phyloP scores from a whole-genome alignment of 371 early-diverging fungal genomes.

The Mortierella sp. region DNA sequence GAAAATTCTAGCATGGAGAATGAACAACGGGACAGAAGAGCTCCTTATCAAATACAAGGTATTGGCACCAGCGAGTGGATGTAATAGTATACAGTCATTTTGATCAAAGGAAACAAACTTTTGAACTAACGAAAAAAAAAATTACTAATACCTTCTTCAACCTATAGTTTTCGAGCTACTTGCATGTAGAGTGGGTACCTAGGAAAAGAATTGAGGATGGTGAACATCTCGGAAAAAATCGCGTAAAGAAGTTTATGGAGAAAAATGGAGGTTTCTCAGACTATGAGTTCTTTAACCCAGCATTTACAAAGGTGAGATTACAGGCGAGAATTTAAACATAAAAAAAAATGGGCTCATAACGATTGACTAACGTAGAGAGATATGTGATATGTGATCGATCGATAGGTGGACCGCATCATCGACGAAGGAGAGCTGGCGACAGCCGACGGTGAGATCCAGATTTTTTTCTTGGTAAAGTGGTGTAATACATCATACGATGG shows the following conservation, averaged over 20 bases:
- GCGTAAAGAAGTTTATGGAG: conserved; percentile 83
- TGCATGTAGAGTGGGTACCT: conserved; percentile 89
- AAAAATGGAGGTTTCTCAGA: conserved; percentile 70
- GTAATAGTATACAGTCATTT: neutral
- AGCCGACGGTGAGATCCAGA: conserved; percentile 65
- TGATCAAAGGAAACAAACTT: neutral
- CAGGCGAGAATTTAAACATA: neutral
- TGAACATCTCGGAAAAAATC: conserved; percentile 80
- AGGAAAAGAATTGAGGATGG: conserved; percentile 70
- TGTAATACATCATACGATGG: conserved; percentile 88
- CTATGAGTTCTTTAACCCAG: conserved; percentile 70
- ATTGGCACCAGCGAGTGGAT: neutral
- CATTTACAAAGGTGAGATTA: conserved; percentile 56
- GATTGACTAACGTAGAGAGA: neutral
- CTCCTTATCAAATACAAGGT: conserved; percentile 83
- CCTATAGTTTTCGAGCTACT: conserved; percentile 72
- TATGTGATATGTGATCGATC: neutral
- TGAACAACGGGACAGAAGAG: conserved; percentile 61
- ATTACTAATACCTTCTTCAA: neutral
- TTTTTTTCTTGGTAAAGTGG: conserved; percentile 94
- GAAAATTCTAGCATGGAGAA: conserved; percentile 73
- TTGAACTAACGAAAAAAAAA: neutral
- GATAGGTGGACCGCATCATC: conserved; percentile 81
- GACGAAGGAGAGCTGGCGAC: conserved; percentile 85
- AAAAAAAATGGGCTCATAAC: neutral